These are phyloP conservation scores for Dioszegia crocea DNA, from an alignment of 768 basidiomycete species.

Conservation along the genomic window DNA sequence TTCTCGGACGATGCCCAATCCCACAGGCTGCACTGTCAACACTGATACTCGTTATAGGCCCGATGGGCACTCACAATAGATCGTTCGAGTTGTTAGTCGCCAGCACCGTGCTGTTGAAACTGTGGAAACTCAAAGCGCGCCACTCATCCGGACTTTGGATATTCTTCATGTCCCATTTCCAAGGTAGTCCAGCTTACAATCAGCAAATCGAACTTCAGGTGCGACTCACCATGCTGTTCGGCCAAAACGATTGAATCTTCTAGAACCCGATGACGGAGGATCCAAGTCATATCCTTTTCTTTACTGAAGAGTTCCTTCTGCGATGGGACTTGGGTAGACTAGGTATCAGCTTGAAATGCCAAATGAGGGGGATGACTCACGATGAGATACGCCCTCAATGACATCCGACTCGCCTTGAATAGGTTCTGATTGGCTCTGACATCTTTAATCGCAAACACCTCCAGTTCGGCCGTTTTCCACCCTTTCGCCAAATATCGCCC, in stretches of 20 bases:
- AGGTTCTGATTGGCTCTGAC: conserved; percentile 24
- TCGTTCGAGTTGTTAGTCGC: conserved; percentile 24
- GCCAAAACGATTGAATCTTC: conserved; percentile 40
- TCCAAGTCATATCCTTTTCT: conserved; percentile 23
- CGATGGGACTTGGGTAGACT: background rate
- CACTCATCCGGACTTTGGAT: conserved; percentile 31
- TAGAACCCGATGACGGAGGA: conserved; percentile 28
- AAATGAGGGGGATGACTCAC: conserved; percentile 4
- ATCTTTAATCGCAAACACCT: background rate
- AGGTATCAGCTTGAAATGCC: background rate
- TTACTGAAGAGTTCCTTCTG: conserved; percentile 5
- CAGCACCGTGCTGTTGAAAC: conserved; percentile 27
- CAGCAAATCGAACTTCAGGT: background rate
- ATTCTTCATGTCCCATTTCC: conserved; percentile 39
- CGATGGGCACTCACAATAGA: conserved; percentile 14
- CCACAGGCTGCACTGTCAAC: conserved; percentile 27
- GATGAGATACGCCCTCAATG: conserved; percentile 28
- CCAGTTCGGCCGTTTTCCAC: background rate
- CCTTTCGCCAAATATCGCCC: background rate
- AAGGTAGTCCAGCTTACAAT: conserved; percentile 35
- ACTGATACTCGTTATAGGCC: no score
- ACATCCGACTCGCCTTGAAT: conserved; percentile 27
- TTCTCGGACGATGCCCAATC: conserved; percentile 31
- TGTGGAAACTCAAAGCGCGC: conserved; percentile 28
- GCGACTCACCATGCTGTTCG: conserved; percentile 37